Evolutionary conservation across 2,329 filamentous ascomycete species (phyloP).

Genomic region (Aureobasidium sp.): DNA sequence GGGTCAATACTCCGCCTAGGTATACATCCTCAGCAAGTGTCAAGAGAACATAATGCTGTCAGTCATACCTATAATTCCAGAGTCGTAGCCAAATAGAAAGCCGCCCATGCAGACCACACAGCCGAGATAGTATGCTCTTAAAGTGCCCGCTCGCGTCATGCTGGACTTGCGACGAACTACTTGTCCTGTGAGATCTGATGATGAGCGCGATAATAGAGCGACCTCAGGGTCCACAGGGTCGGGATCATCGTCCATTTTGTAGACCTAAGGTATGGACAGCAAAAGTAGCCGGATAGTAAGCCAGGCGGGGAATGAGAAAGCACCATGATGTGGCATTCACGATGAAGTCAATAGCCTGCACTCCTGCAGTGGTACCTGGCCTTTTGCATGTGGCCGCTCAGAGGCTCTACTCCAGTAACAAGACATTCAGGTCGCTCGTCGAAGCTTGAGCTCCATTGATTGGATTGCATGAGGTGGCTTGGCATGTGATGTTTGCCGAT

Average conservation of each 20-base stretch:
- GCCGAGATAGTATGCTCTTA: constrained; percentile 59
- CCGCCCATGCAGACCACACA: constrained; percentile 59
- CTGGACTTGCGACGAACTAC: background rate
- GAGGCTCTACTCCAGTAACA: constrained; percentile 3
- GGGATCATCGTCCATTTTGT: constrained; percentile 12
- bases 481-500: constrained; percentile 17
- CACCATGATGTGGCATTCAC: background rate
- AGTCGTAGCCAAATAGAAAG: constrained; percentile 53
- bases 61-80: constrained; percentile 45
- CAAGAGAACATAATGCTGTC: constrained; percentile 22
- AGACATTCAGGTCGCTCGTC: background rate
- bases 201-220: constrained; percentile 8
- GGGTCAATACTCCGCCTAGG: constrained; percentile 50
- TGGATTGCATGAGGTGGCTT: background rate
- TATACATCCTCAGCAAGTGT: background rate
- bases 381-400: background rate
- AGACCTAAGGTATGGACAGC: background rate
- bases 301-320: background rate
- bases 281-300: background rate
- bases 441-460: constrained; percentile 7
- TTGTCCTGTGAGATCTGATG: background rate
- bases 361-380: background rate
- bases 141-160: constrained; percentile 36
- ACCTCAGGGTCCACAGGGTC: background rate
- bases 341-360: background rate